Base-by-base conservation (phyloP, 1,284 basidiomycete genomes). In the Cryptococcus amylolentus region DNA sequence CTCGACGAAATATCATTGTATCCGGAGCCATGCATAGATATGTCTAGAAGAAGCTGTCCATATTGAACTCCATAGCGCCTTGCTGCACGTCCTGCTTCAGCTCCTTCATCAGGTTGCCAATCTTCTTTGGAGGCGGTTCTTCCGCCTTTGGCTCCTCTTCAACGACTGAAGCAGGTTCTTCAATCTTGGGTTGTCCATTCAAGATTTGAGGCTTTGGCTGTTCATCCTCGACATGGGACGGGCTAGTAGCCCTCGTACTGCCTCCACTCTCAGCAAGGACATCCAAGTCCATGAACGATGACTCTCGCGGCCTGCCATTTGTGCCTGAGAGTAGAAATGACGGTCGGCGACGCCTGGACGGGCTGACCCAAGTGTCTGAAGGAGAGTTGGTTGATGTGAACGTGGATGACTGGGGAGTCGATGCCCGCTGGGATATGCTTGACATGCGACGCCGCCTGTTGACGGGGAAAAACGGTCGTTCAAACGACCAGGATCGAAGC, bases 401-500 rank as follows among this genome's bases (percentile, higher is more conserved):
- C 42, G 56, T 46, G 56, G 61, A 54, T 51, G 77, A 67, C 26
- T 72, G 76, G 31, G 60, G 54, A 16, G 55, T 38, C 13, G 60
- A 45, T 35, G 31, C 31, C 31, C 31, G 2, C 31, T 35, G 31
- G 20, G 50, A 40, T 16, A 46, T n/a, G 54, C 50, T 49, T 38
- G 57, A 55, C 54, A 58, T 50, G 44, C 49, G 44, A 3, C 31
- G 31, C 14, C 57, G 51, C 16, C 52, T 51, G 8, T 69, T 82
- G 79, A 54, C 64, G 23, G 73, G 70, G 65, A 75, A 71, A 57
- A 67, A 72, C 1, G 91, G 89, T 48, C 88, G 82, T 53, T 90
- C 88, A 72, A 96, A 97, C 2, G 88, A 87, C 93, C 93, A 97
- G 0, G 88, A 88, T 26, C 84, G 84, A 41, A 95, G 84, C 13